Evolutionary conservation across 192 early-diverging fungal genomes (phyloP).

Genomic region (Backusella westeae): DNA sequence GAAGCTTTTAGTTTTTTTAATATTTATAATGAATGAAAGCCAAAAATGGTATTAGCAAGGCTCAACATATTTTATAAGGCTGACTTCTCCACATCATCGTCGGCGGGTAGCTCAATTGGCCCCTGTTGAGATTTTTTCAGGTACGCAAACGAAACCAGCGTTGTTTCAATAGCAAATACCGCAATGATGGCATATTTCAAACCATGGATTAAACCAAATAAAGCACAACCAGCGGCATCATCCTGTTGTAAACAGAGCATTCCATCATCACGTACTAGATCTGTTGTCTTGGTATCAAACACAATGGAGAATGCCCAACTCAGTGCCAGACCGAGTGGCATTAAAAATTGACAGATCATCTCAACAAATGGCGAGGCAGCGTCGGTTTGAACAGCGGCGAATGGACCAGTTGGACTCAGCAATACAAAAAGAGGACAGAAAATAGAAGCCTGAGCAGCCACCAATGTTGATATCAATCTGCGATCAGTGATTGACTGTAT

Average conservation of each 20-base stretch:
- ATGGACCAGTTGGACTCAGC: neutral
- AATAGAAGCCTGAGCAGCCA: conserved; percentile 27
- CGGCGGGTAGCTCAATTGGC: conserved; percentile 8
- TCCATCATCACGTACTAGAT: neutral
- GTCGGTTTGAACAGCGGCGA: conserved; percentile 3
- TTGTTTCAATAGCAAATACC: conserved; percentile 12
- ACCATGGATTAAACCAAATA: neutral
- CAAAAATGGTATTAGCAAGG: neutral
- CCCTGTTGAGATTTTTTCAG: neutral
- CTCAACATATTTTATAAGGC: neutral
- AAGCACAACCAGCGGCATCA: neutral
- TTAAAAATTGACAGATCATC: conserved; percentile 18
- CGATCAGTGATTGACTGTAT: conserved; percentile 15
- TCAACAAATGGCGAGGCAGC: neutral
- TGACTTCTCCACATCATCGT: neutral
- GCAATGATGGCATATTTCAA: conserved; percentile 11
- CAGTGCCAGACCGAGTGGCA: conserved; percentile 26
- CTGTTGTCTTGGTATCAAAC: conserved; percentile 20
- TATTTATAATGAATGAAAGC: neutral
- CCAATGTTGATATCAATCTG: conserved; percentile 25
- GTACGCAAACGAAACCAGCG: neutral
- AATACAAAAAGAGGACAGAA: conserved; percentile 21
- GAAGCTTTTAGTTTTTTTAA: neutral
- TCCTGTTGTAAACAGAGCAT: neutral
- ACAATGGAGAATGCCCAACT: conserved; percentile 33